Base-by-base conservation (phyloP, 495 filamentous ascomycete genomes). In the Staphylotrichum longicolle region DNA sequence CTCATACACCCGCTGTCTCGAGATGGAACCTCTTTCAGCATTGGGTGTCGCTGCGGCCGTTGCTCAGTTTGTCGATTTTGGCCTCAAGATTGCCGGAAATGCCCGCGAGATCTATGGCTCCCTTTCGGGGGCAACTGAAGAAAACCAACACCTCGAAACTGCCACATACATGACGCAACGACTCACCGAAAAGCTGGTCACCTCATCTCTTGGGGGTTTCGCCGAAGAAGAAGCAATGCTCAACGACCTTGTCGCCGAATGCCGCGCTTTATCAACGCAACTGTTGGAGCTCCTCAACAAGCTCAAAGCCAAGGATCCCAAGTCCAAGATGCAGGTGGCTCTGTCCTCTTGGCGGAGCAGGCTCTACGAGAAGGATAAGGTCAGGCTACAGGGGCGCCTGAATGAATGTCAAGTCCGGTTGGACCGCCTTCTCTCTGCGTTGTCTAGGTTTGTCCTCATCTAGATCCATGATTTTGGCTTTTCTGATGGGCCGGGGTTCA, bases 51-150 rank as follows among this genome's bases (percentile, higher is more conserved):
- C 34, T 39, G 34, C 35, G 14, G 50, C 34, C 35, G 35, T 40
- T 8, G 33, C 50, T 1, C 50, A 53, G 34, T 39, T 40, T 39
- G 14, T 53, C 5, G 7, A 53, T 7, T 53, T 12, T 12, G n/a
- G 50, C 14, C 20, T 39, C 35, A 53, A 39, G 33, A 7, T 37
- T n/a, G 34, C 20, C 33, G 15, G 34, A 4, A 53, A 40, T 35
- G 50, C 34, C 6, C 50, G 50, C 14, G 50, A 53, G n/a, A 53
- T 53, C 7, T 53, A 53, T 9, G 50, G 35, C 4, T 53, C 35
- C 7, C 34, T 53, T 3, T 53, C 50, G 5, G 50, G 50, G 4
- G 34, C 35, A 3, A 53, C 50, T 3, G 34, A 53, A 6, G 46
- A 53, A 35, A 54, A 54, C n/a, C 37, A 41, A 15, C 8, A 39